Evolutionary conservation across 2,329 filamentous ascomycete species (phyloP).

Genomic region (Periconia sp.): DNA sequence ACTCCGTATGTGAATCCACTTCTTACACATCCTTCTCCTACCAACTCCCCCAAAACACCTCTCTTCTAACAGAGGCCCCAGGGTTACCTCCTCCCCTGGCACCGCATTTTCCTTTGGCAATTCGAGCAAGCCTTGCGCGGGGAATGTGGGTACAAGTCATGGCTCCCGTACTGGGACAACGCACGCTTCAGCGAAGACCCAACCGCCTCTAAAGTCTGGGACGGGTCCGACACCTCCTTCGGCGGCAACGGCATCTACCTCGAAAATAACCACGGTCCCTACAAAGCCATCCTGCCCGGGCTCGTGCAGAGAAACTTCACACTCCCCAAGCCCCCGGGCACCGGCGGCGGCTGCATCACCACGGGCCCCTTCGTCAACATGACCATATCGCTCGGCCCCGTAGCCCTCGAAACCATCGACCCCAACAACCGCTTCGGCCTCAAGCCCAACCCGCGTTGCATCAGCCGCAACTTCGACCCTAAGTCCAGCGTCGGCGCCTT

Average conservation of each 20-base stretch:
- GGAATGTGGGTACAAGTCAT: slow-evolving; percentile 20
- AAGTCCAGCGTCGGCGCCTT: slow-evolving; percentile 30
- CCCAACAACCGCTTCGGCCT: slow-evolving; percentile 17
- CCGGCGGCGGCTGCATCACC: slow-evolving; percentile 20
- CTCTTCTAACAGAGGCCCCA: not conserved
- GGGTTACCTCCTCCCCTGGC: slow-evolving; percentile 20
- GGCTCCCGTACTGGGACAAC: slow-evolving; percentile 24
- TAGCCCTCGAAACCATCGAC: slow-evolving; percentile 43
- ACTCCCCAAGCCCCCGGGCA: slow-evolving; percentile 7
- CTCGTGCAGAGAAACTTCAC: slow-evolving; percentile 2
- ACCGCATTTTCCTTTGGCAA: slow-evolving; percentile 16
- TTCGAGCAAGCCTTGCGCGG: slow-evolving; percentile 19
- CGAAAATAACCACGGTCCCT: slow-evolving; percentile 24
- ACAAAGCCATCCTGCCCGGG: slow-evolving; percentile 16
- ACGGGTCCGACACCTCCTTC: slow-evolving; percentile 36
- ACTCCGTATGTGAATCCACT: not conserved
- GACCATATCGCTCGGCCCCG: slow-evolving; percentile 46
- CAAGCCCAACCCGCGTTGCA: slow-evolving; percentile 30
- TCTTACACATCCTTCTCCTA: not conserved
- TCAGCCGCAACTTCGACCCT: slow-evolving; percentile 37
- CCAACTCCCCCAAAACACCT: not conserved
- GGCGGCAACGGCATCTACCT: slow-evolving; percentile 14
- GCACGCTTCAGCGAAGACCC: slow-evolving; percentile 25
- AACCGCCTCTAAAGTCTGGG: slow-evolving; percentile 20
- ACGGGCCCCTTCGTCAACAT: slow-evolving; percentile 25